Base-by-base conservation (phyloP, 148 eudicot species). In the Spergularia bocconei region DNA sequence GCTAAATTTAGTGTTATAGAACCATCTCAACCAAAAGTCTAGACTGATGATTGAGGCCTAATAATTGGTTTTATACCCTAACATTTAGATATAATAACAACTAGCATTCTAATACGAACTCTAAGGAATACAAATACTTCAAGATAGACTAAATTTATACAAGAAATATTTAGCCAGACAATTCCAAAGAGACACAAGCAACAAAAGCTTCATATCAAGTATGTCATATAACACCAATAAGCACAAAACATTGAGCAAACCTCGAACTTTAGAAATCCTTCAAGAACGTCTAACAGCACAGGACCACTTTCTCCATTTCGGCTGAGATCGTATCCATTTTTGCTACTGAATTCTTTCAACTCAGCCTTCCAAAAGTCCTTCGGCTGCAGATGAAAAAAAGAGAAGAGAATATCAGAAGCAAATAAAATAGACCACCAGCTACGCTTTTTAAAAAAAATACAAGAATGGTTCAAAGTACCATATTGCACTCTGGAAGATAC, bases 211-310 rank as follows among this genome's bases (percentile, higher is more conserved):
- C 38, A 75, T 39, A 4, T 55, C 33, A 20, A 20, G 12, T n/a
- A 64, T 55, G 20, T 21, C 59, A 6, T 15, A 64, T 61, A 52
- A 41, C 48, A 14, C 25, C 29, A 44, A 44, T n/a, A 23, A 67
- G 44, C 29, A 25, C 20, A 65, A 36, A 47, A 4, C 51, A 64
- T 73, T 16, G 11, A 64, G 17, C 76, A 76, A 33, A 94, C 98
- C 97, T 92, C 98, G 75, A 88, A 92, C 79, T 92, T 87, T 79
- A 95, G 78, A 86, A 95, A 95, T 71, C 99, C 97, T 86, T 92
- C 96, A 78, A 95, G 97, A 80, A 90, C 97, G 78, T 95, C 96
- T 78, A 95, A 81, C 68, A 95, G 91, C 79, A 90, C 82, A 65
- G 97, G 99, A 59, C 92, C 96, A 83, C 96, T 89, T 67, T 92